A percentile compares a stretch with the other conserved stretches of the same genome.
phyloP scores from a whole-genome alignment of 441 rosid genomes.

The Erysimum pusillum region DNA sequence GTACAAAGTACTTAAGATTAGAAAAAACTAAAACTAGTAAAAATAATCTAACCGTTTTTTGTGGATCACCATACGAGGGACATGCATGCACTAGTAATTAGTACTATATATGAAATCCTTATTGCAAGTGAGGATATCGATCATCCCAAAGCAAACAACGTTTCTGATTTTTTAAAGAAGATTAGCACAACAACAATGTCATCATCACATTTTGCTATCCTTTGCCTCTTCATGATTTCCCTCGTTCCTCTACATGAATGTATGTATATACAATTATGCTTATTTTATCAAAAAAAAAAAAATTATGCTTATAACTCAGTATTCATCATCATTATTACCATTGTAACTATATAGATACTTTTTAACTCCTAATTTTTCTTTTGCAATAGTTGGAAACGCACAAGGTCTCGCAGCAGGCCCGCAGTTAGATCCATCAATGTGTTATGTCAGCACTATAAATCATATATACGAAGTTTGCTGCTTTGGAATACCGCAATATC shows the following conservation, averaged over 20 bases:
- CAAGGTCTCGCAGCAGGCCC: not conserved
- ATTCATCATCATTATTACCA: not conserved
- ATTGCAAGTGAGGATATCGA: not conserved
- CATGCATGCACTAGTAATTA: not conserved
- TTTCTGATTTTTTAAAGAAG: not conserved
- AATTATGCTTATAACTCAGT: not conserved
- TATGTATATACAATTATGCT: not conserved
- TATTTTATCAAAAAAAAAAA: no score
- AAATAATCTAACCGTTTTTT: not conserved
- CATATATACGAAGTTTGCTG: no score
- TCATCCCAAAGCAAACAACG: not conserved
- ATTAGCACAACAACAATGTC: constrained; percentile 14
- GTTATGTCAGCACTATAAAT: no score
- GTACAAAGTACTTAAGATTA: no score
- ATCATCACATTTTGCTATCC: constrained; percentile 9
- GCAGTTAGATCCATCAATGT: not conserved
- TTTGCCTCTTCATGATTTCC: constrained; percentile 2
- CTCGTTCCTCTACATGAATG: constrained; percentile 13
- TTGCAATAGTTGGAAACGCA: not conserved
- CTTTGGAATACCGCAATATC: not conserved
- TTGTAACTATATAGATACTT: not conserved
- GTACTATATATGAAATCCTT: not conserved
- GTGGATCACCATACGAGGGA: not conserved
- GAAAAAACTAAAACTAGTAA: not conserved
- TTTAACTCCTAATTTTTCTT: not conserved